Conservation (phyloP, 257 asterid genomes). For the Solanum etuberosum region DNA sequence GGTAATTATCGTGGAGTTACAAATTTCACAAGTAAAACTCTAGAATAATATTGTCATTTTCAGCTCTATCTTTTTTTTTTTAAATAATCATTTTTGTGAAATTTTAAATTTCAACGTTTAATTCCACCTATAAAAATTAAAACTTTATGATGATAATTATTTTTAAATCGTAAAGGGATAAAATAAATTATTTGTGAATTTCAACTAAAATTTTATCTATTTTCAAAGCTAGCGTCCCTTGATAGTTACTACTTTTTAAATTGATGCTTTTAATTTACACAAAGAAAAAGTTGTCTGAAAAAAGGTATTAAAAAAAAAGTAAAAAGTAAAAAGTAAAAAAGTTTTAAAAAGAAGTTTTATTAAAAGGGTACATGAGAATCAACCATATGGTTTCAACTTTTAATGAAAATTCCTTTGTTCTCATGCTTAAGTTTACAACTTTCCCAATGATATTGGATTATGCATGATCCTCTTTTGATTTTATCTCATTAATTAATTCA, state of each 20-base stretch:
- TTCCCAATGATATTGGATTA: slow-evolving; percentile 9
- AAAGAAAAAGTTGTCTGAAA: not conserved
- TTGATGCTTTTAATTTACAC: not conserved
- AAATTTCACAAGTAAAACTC: not conserved
- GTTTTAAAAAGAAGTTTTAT: not conserved
- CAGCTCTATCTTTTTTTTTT: too few relatives aligned
- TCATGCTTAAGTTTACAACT: slow-evolving; percentile 2
- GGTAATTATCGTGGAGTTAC: not conserved
- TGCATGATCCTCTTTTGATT: not conserved
- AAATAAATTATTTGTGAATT: not conserved
- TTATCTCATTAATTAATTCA: not conserved
- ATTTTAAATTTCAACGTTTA: not conserved
- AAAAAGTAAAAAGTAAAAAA: not conserved
- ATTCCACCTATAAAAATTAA: not conserved
- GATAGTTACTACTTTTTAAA: not conserved
- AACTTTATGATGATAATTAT: not conserved
- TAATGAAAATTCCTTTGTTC: slow-evolving; percentile 13
- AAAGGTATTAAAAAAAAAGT: not conserved
- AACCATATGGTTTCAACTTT: slow-evolving; percentile 2
- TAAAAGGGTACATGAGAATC: slow-evolving; percentile 3
- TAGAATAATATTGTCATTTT: not conserved
- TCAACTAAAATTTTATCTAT: fast-evolving
- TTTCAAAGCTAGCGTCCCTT: not conserved
- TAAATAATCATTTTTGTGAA: not conserved
- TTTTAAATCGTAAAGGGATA: not conserved